Percentiles rank a stretch among this genome's conserved stretches.
Conservation (phyloP, 768 basidiomycete species). For the Tulasnella sp. region DNA sequence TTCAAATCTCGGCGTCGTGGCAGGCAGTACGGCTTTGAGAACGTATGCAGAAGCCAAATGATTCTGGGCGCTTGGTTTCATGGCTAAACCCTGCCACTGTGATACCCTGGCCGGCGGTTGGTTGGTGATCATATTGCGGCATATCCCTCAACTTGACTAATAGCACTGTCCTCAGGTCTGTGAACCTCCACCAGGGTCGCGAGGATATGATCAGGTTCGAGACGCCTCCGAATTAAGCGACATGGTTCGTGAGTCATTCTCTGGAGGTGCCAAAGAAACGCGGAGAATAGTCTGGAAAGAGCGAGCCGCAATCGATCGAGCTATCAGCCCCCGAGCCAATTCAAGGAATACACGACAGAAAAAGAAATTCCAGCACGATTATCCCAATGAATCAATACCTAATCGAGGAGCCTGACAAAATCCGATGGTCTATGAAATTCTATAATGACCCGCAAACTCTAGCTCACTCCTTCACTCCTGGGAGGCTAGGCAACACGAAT, state of each 20-base stretch:
- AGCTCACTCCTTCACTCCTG: not conserved
- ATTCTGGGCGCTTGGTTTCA: not conserved
- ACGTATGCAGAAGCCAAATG: not conserved
- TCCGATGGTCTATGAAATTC: not conserved
- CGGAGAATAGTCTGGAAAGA: not conserved
- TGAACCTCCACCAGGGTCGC: not conserved
- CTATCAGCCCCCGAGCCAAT: not conserved
- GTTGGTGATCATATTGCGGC: not conserved
- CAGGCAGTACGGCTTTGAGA: not conserved
- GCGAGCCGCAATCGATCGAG: not conserved
- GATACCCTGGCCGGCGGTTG: not conserved
- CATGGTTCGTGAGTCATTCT: not conserved
- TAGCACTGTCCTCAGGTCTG: not conserved
- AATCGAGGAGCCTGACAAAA: not conserved
- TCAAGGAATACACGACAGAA: not conserved
- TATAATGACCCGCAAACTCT: not conserved
- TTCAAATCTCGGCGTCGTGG: not conserved
- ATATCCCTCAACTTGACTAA: not conserved
- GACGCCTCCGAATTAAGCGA: not conserved
- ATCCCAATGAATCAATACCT: not conserved
- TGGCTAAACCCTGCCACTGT: no score
- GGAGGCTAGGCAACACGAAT: conserved; percentile 47
- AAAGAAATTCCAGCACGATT: not conserved
- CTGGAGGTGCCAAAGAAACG: not conserved
- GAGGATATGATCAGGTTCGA: not conserved